These are phyloP conservation scores for Kokia cookei DNA, from an alignment of 441 rosid species.

Conservation along the genomic window DNA sequence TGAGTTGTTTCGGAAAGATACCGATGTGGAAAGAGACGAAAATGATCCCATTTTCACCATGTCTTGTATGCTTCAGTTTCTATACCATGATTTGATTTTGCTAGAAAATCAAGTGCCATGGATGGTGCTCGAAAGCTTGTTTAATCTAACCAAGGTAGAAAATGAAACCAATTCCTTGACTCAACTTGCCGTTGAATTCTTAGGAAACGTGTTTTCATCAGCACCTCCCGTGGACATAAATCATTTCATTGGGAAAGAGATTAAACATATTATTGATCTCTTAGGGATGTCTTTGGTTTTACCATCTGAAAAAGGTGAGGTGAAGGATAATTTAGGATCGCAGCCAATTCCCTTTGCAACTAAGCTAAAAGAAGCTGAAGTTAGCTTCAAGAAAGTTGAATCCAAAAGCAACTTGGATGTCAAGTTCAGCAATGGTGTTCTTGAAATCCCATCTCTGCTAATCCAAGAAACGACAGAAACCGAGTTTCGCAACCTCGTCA, in stretches of 20 bases:
- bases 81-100: neutral
- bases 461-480: slow-evolving; percentile 1
- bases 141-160: neutral
- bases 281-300: neutral
- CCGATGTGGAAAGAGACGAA: neutral
- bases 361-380: neutral
- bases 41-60: neutral
- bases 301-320: neutral
- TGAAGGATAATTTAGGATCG: neutral
- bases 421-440: slow-evolving; percentile 3
- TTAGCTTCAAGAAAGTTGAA: neutral
- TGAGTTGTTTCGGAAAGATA: neutral
- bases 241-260: neutral
- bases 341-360: neutral
- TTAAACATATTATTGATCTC: neutral
- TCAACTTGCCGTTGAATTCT: neutral
- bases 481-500: slow-evolving; percentile 21
- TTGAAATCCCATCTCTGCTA: neutral
- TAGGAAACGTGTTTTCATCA: neutral
- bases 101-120: neutral
- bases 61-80: slow-evolving; percentile 2
- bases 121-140: neutral
- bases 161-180: neutral
- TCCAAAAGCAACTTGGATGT: neutral
- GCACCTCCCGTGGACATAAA: neutral